Evolutionary conservation across 495 filamentous ascomycete genomes (phyloP).

Genomic region (Neurospora pannonica): DNA sequence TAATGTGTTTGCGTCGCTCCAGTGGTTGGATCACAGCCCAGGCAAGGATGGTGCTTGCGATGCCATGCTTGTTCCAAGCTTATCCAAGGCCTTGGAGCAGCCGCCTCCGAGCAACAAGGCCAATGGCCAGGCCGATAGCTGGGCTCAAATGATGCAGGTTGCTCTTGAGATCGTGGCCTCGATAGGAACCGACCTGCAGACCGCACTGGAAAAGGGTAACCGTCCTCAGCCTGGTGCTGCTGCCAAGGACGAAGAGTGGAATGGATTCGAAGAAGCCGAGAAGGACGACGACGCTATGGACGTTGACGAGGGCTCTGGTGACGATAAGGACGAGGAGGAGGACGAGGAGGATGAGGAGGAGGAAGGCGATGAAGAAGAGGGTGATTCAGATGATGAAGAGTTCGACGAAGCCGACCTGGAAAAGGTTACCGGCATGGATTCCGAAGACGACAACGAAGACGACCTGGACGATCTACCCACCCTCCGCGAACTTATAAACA

Average conservation of each 20-base stretch:
- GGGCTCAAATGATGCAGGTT: conserved; percentile 32
- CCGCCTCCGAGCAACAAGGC: conserved; percentile 12
- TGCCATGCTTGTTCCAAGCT: conserved; percentile 34
- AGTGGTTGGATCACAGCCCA: conserved; percentile 40
- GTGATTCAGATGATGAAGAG: conserved; percentile 21
- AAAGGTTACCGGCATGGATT: conserved; percentile 41
- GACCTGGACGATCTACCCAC: conserved; percentile 36
- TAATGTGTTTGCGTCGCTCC: conserved; percentile 37
- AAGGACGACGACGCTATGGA: conserved; percentile 24
- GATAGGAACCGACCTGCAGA: conserved; percentile 45
- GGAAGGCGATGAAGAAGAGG: conserved; percentile 24
- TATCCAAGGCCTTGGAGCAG: conserved; percentile 29
- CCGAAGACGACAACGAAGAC: conserved; percentile 21
- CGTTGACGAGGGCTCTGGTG: conserved; percentile 20
- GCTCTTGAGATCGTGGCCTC: conserved; percentile 49
- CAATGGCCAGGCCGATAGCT: conserved; percentile 19
- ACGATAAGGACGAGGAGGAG: conserved; percentile 25
- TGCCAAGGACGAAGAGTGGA: conserved; percentile 18
- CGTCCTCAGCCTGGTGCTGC: conserved; percentile 8
- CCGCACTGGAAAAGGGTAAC: conserved; percentile 31
- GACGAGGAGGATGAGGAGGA: conserved; percentile 24
- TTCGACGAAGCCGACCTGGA: conserved; percentile 46
- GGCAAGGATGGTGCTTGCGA: conserved; percentile 38
- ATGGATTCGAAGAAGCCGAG: conserved; percentile 22
- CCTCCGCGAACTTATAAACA: conserved; percentile 36